Percentiles rank a stretch among this genome's conserved stretches.
phyloP scores from a whole-genome alignment of 371 early-diverging fungal genomes.

The Hamiltosporidium tvaerminnensis region DNA sequence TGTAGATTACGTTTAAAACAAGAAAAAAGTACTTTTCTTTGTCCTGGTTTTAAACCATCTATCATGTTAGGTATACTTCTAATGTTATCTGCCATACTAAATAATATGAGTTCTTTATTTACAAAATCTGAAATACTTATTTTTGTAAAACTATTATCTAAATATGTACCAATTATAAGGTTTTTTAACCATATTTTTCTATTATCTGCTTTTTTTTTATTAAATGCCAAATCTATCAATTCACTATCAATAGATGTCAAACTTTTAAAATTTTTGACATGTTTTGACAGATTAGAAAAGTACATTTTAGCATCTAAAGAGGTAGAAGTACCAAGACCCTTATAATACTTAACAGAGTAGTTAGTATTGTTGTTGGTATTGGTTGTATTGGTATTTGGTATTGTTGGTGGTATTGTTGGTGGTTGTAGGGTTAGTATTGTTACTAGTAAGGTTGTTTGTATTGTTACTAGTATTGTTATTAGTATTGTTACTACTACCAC shows the following conservation, averaged over 20 bases:
- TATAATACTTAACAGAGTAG: constrained; percentile 3
- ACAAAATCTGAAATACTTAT: constrained; percentile 83
- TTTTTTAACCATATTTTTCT: constrained; percentile 83
- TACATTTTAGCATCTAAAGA: constrained; percentile 78
- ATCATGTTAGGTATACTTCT: constrained; percentile 88
- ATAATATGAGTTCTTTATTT: constrained; percentile 85
- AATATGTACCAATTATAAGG: constrained; percentile 74
- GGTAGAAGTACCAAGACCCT: constrained; percentile 88
- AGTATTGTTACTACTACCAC: no score
- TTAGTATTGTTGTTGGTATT: no score
- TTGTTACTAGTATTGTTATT: no score
- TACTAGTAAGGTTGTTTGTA: neutral
- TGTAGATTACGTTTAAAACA: constrained; percentile 72
- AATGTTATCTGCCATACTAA: constrained; percentile 86
- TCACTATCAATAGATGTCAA: constrained; percentile 59
- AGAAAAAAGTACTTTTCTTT: constrained; percentile 83
- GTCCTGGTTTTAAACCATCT: constrained; percentile 95
- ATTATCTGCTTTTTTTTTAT: constrained; percentile 78
- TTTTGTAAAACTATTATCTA: constrained; percentile 64
- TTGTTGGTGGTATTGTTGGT: no score
- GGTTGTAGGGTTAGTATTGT: neutral
- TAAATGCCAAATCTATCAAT: constrained; percentile 88
- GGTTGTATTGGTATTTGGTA: no score
- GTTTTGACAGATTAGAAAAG: constrained; percentile 64
- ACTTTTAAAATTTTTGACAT: constrained; percentile 68